Percentiles rank a stretch among this genome's conserved stretches.
phyloP scores from a whole-genome alignment of 305 asterid genomes.

The Rubia balearica region DNA sequence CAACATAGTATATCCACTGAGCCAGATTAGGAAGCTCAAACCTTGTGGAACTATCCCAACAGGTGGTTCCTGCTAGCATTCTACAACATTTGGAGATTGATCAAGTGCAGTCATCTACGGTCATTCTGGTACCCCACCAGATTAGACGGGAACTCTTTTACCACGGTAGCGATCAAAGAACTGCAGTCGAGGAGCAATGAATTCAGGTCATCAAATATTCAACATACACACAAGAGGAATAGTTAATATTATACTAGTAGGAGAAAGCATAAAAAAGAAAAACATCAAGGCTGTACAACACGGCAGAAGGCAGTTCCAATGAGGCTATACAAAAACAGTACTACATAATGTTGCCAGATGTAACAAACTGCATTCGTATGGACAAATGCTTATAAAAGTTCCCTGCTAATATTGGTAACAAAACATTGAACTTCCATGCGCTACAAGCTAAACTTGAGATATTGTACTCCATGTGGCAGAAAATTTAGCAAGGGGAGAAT shows the following conservation, averaged over 20 bases:
- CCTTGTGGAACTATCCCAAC: not conserved
- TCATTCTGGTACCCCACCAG: not conserved
- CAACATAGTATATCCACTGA: not conserved
- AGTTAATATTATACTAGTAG: not conserved
- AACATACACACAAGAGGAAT: not conserved
- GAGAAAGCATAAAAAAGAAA: not conserved
- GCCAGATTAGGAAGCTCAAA: not conserved
- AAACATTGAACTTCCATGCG: not conserved
- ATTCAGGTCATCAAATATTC: not conserved
- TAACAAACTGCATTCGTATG: not conserved
- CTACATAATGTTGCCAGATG: not conserved
- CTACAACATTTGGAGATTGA: not conserved
- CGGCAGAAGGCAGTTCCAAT: not conserved
- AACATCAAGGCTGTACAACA: not conserved
- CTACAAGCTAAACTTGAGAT: not conserved
- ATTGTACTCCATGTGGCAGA: not conserved
- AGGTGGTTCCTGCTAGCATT: not conserved
- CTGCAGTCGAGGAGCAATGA: conserved; percentile 36
- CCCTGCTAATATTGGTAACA: not conserved
- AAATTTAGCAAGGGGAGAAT: conserved; percentile 4
- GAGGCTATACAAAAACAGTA: not conserved
- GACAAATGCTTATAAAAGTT: not conserved
- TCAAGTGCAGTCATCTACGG: not conserved
- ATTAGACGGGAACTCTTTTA: conserved; percentile 74
- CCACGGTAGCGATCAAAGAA: conserved; percentile 74